Conservation (phyloP, 495 filamentous ascomycete species). For the Chaetomium cochliodes region DNA sequence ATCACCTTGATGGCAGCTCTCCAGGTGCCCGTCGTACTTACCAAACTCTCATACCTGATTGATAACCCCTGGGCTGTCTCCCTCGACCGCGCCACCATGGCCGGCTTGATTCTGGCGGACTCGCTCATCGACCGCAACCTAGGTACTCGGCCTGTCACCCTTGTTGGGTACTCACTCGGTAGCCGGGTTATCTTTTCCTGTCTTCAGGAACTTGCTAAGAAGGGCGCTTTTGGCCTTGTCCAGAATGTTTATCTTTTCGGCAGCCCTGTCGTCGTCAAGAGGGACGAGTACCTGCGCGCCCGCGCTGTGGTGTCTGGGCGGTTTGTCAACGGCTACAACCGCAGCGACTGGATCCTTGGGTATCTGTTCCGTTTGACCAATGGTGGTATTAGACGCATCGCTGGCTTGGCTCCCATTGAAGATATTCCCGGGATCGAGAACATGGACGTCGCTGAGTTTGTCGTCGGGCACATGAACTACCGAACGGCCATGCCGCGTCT, state of each 20-base stretch:
- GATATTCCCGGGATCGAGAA: slow-evolving; percentile 82
- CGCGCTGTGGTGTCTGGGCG: slow-evolving; percentile 80
- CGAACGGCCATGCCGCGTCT: slow-evolving; percentile 85
- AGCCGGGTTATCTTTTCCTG: slow-evolving; percentile 91
- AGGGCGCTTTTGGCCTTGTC: slow-evolving; percentile 85
- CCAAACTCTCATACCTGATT: slow-evolving; percentile 94
- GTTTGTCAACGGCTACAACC: slow-evolving; percentile 92
- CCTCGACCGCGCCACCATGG: slow-evolving; percentile 78
- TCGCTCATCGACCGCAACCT: slow-evolving; percentile 90
- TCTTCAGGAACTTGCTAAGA: slow-evolving; percentile 79
- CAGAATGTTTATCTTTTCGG: slow-evolving; percentile 97
- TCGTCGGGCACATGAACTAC: slow-evolving; percentile 96
- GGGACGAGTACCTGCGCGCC: slow-evolving; percentile 82
- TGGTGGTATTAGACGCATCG: slow-evolving; percentile 87
- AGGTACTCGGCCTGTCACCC: slow-evolving; percentile 83
- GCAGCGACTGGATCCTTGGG: slow-evolving; percentile 95
- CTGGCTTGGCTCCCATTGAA: slow-evolving; percentile 81
- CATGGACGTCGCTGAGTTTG: slow-evolving; percentile 78
- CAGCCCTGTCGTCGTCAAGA: slow-evolving; percentile 85
- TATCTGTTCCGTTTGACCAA: slow-evolving; percentile 95
- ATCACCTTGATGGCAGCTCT: slow-evolving; percentile 87
- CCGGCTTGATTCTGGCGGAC: slow-evolving; percentile 93
- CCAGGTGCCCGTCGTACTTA: slow-evolving; percentile 87
- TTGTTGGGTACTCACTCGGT: slow-evolving; percentile 96
- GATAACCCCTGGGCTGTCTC: slow-evolving; percentile 99